A percentile compares a stretch with the other conserved stretches of the same genome.
These are phyloP conservation scores for Lycium ferocissimum DNA, from an alignment of 257 asterid genomes.

Conservation along the genomic window DNA sequence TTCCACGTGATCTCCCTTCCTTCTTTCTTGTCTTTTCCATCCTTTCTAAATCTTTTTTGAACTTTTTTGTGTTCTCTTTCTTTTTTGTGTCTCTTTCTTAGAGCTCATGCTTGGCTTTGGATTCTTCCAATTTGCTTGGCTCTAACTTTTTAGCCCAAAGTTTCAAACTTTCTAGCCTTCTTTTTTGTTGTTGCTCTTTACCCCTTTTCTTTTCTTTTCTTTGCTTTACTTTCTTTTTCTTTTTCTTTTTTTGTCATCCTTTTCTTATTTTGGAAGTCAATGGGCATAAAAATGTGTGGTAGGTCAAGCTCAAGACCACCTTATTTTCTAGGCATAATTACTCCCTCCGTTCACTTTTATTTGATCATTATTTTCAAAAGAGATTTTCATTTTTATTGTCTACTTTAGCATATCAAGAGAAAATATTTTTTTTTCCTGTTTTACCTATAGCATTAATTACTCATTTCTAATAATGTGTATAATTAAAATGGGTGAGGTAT, in stretches of 20 bases:
- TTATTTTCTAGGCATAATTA: no score
- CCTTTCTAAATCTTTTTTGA: not conserved
- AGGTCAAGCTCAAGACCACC: not conserved
- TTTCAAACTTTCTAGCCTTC: not conserved
- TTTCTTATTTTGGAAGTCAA: constrained; percentile 16
- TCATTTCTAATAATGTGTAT: no score
- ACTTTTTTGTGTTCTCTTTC: not conserved
- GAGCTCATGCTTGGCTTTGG: constrained; percentile 25
- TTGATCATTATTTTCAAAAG: no score
- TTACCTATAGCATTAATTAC: no score
- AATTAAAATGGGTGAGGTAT: no score
- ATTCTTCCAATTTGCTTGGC: constrained; percentile 30
- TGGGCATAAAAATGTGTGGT: not conserved
- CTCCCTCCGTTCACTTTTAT: no score
- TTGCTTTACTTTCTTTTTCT: not conserved
- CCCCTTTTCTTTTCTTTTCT: not conserved
- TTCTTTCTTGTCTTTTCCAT: constrained; percentile 35
- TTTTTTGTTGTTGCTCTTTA: no score
- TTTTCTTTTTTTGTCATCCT: not conserved
- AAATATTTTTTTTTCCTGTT: no score
- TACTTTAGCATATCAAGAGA: no score
- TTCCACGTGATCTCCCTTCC: constrained; percentile 51
- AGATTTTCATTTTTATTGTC: no score
- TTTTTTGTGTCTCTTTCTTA: not conserved
- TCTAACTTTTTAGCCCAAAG: constrained; percentile 24